Evolutionary conservation across 805 yeast species (phyloP).

Genomic region (Candida pini): DNA sequence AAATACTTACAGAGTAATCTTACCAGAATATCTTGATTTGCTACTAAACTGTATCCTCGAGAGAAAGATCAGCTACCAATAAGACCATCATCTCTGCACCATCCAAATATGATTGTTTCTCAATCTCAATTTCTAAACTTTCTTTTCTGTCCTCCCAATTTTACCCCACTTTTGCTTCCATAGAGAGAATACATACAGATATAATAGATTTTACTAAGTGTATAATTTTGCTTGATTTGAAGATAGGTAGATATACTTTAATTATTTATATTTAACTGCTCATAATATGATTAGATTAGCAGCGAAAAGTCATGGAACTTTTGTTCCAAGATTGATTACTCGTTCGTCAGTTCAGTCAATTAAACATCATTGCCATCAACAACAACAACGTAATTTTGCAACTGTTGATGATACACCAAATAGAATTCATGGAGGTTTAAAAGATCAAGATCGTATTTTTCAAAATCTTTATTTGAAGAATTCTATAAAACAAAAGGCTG

Average conservation of each 20-base stretch:
- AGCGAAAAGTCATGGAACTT: too few species aligned
- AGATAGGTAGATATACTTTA: too few species aligned
- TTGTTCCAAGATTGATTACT: too few species aligned
- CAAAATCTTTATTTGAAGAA: slow-evolving; percentile 61
- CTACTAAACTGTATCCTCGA: slow-evolving; percentile 3
- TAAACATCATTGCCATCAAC: neutral
- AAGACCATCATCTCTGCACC: neutral
- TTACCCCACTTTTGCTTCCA: slow-evolving; percentile 10
- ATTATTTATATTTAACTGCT: too few species aligned
- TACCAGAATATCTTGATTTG: slow-evolving; percentile 2
- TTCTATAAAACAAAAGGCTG: slow-evolving; percentile 57
- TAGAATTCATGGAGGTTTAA: slow-evolving; percentile 64
- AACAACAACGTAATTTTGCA: slow-evolving; percentile 25
- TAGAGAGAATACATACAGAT: too few species aligned
- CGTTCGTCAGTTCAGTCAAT: too few species aligned
- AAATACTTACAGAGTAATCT: neutral
- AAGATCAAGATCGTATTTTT: slow-evolving; percentile 80
- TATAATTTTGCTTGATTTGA: slow-evolving; percentile 41
- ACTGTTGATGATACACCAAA: slow-evolving; percentile 48
- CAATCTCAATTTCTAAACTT: neutral
- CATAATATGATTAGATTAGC: too few species aligned
- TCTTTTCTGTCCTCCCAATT: neutral
- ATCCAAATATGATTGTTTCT: neutral
- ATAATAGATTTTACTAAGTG: slow-evolving; percentile 40
- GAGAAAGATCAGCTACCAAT: neutral